These are phyloP conservation scores for Globisporangium parvum DNA, from an alignment of 352 stramenopile species.

Conservation along the genomic window DNA sequence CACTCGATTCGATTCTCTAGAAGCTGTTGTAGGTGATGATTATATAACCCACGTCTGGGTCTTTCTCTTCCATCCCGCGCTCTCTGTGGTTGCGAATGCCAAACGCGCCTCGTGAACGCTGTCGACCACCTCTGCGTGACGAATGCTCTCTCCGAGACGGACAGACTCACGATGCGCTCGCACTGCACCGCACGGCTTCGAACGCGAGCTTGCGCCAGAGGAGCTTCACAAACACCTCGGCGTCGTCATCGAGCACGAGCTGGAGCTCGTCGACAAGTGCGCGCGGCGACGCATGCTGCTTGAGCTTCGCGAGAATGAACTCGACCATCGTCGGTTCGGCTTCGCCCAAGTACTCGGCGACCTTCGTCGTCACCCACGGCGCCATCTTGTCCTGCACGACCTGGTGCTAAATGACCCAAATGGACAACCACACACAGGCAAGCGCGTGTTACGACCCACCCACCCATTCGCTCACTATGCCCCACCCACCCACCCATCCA, in stretches of 20 bases:
- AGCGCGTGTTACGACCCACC: too few species aligned
- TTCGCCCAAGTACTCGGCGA: conserved; percentile 48
- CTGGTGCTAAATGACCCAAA: conserved; percentile 11
- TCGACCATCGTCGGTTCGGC: conserved; percentile 34
- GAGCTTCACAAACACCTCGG: conserved; percentile 42
- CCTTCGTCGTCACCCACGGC: conserved; percentile 42
- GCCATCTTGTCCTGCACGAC: conserved; percentile 36
- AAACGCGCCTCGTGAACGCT: too few species aligned
- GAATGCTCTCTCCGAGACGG: too few species aligned
- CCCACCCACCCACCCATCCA: too few species aligned
- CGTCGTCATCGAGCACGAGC: conserved; percentile 40
- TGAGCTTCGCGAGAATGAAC: conserved; percentile 41
- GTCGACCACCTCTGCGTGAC: too few species aligned
- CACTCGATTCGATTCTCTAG: background rate
- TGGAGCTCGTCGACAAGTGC: conserved; percentile 31
- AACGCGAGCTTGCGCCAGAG: conserved; percentile 55
- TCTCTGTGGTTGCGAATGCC: too few species aligned
- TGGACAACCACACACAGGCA: too few species aligned
- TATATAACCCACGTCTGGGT: background rate
- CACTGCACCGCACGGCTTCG: conserved; percentile 24
- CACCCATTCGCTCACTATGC: background rate
- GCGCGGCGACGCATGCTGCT: conserved; percentile 15
- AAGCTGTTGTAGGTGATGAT: background rate
- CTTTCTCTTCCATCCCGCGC: background rate
- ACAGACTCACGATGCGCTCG: background rate